Evolutionary conservation across 1,139 yeast species (phyloP).

Genomic region (Yamadazyma spencermartinsiae): DNA sequence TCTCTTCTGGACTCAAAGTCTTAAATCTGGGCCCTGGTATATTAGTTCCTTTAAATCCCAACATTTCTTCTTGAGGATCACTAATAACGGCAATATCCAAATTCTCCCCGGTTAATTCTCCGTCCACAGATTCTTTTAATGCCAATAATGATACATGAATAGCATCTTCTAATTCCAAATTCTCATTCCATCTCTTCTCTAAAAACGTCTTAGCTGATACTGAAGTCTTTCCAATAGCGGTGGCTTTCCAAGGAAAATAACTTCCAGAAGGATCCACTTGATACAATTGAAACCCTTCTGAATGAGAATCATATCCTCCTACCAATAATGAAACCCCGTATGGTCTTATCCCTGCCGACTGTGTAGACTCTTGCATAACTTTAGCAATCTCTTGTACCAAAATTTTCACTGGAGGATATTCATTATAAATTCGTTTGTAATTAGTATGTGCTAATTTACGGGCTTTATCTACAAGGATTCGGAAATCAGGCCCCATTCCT

Average conservation of each 20-base stretch:
- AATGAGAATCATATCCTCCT: slow-evolving; percentile 88
- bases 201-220: slow-evolving; percentile 93
- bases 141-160: slow-evolving; percentile 94
- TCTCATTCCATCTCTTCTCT: slow-evolving; percentile 98
- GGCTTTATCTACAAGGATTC: slow-evolving; percentile 91
- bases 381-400: slow-evolving; percentile 93
- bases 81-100: slow-evolving; percentile 91
- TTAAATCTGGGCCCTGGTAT: slow-evolving; percentile 85
- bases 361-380: slow-evolving; percentile 97
- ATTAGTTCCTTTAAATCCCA: slow-evolving; percentile 86
- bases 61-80: slow-evolving; percentile 74
- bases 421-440: slow-evolving; percentile 91
- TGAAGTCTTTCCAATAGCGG: slow-evolving; percentile 96
- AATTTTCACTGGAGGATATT: slow-evolving; percentile 94
- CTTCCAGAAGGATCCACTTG: slow-evolving; percentile 99
- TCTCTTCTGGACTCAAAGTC: slow-evolving; percentile 83
- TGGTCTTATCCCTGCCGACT: slow-evolving; percentile 97
- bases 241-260: slow-evolving; percentile 99
- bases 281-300: slow-evolving; percentile 75
- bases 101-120: slow-evolving; percentile 95
- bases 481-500: slow-evolving; percentile 99
- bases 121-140: slow-evolving; percentile 94
- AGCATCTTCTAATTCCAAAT: slow-evolving; percentile 95
- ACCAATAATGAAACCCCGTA: slow-evolving; percentile 93
- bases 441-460: slow-evolving; percentile 91